Percentiles rank a stretch among this genome's conserved stretches.
These are phyloP conservation scores for Erodium texanum DNA, from an alignment of 441 rosid species.

Conservation along the genomic window DNA sequence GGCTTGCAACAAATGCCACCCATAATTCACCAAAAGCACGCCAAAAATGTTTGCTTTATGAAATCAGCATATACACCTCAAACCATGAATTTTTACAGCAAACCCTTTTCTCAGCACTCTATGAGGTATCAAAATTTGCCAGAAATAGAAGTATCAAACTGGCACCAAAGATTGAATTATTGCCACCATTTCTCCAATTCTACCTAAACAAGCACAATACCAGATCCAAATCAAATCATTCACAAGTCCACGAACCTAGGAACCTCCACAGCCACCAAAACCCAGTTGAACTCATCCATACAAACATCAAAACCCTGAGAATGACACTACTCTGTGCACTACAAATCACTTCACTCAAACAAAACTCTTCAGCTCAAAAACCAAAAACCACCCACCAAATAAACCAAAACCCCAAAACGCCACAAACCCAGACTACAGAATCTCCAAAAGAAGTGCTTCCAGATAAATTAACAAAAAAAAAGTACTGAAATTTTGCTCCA, in stretches of 20 bases:
- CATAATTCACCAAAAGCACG: conserved; percentile 49
- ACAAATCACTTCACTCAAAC: conserved; percentile 4
- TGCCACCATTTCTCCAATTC: neutral
- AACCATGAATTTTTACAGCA: conserved; percentile 17
- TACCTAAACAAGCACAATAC: neutral
- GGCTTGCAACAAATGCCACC: conserved; percentile 83
- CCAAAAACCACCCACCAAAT: neutral
- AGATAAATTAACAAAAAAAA: neutral
- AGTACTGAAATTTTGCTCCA: neutral
- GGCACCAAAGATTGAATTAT: neutral
- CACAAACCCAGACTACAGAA: too few species aligned
- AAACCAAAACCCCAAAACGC: too few species aligned
- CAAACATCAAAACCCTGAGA: neutral
- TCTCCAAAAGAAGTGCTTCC: neutral
- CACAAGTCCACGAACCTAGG: neutral
- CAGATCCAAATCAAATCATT: neutral
- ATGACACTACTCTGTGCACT: neutral
- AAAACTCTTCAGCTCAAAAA: neutral
- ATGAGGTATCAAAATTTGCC: neutral
- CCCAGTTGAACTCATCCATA: neutral
- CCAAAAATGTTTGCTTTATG: conserved; percentile 22
- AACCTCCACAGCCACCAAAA: conserved; percentile 3
- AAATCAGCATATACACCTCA: conserved; percentile 29
- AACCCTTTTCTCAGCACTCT: conserved; percentile 1
- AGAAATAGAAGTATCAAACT: neutral